Evolutionary conservation across 2,329 filamentous ascomycete genomes (phyloP), one percentile per base, ranked within the genome.

Genomic region (Alternaria triticina): DNA sequence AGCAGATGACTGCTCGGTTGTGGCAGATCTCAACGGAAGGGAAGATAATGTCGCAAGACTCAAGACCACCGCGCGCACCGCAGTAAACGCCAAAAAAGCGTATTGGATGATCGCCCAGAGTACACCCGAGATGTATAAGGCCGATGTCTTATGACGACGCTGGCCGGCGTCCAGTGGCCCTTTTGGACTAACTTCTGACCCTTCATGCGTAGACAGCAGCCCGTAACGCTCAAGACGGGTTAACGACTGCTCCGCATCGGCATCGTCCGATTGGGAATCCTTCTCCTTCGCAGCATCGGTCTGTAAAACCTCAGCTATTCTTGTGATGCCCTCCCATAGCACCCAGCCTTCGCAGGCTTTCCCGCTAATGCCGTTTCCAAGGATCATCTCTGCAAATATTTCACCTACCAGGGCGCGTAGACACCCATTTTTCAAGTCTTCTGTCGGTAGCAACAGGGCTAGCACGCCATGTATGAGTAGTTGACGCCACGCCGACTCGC

Each of bases 331-430:
- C 78, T 97, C 94, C 88, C 91, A 97, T 69, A 98, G 81, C 74
- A 97, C 87, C 92, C 93, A 96, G 23, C 92, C 92, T 81, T 98
- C 90, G 70, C 91, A 93, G 44, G 91, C 86, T 78, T 91, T 96
- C 73, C 90, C 91, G 72, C 90, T 89, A 72, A 97, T 85, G 61
- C 91, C 87, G 71, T 93, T 94, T 66, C 93, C 93, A 68, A 99
- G 85, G 66, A 98, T 92, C 77, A 97, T 89, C 80, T 97, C 94
- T 7, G 94, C 92, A 65, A 98, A 86, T 68, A 98, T 91, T 80
- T 97, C 93, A 58, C 90, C 89, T 66, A 97, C 91, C 65, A 99
- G 84, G 36, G 92, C 87, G 60, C 92, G 91, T 73, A 98, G 84
- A 78, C 93, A 97, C 57, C 88, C 88, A 78, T 97, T 98, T 74